Base-by-base conservation (phyloP, 768 basidiomycete species). In the Tylopilus rubrobrunneus region DNA sequence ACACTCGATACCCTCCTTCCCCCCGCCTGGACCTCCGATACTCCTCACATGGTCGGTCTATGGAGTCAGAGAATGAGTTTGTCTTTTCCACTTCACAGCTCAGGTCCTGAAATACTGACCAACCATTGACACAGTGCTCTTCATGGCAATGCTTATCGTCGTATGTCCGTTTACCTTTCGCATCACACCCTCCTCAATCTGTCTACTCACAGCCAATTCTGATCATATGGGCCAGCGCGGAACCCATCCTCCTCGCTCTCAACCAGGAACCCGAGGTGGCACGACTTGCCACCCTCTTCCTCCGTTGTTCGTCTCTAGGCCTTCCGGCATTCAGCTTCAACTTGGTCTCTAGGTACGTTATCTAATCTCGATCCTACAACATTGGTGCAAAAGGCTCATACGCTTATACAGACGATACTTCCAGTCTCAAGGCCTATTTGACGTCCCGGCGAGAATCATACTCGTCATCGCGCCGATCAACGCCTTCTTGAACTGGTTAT, bases 241-340 rank as follows among this genome's bases (percentile, higher is more conserved):
- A 98, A 68, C 59, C 73, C 0, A 81, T 98, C 42, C 77, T 98
- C 0, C 78, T 96, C 31, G 80, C 71, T 55, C 76, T 91, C 42
- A 81, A 80, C 52, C 90, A 92, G 77, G 89, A 94, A 33, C 85
- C 87, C 2, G 88, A 90, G 56, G 89, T 98, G 3, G 90, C 94
- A 5, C 75, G 73, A 21, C 77, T 89, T 11, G 94, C 94, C 0
- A 77, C 80, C 0, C 23, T 84, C 4, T 98, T 95, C 66, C 80
- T 97, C 36, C 81, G 81, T 47, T 93, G 79, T 71, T 75, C 89
- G 2, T 84, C 81, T 1, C 65, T 94, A 4, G 92, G 92, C 34
- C 78, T 98, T 31, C 94, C 94, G 33, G 86, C 85, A 7, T 86
- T 85, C 63, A 67, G 75, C 7, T 79, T 83, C 55, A 86, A 84